Evolutionary conservation across 306 rosid species (phyloP).

Genomic region (Vachellia collinsii): DNA sequence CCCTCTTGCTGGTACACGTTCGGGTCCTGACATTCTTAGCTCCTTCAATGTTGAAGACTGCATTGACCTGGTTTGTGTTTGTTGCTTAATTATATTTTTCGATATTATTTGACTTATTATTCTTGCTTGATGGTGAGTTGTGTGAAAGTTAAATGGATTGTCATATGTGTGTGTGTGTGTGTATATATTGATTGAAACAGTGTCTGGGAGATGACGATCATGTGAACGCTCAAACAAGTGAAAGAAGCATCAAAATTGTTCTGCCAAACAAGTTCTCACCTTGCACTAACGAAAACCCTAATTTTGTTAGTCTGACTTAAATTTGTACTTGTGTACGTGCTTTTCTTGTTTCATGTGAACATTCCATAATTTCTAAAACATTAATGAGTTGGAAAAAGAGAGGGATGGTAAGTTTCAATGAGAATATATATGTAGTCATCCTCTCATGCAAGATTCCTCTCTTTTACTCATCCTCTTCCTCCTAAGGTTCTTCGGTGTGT

Average conservation of each 20-base stretch:
- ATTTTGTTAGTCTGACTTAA: constrained; percentile 16
- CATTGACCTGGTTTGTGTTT: constrained; percentile 39
- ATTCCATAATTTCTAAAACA: background rate
- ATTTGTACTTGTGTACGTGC: too few relatives aligned
- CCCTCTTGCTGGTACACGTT: background rate
- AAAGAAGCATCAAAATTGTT: background rate
- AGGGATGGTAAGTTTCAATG: too few relatives aligned
- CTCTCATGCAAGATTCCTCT: too few relatives aligned
- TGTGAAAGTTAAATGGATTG: background rate
- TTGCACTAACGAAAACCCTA: background rate
- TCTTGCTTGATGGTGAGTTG: background rate
- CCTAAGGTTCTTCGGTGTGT: too few relatives aligned
- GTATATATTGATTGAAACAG: constrained; percentile 2
- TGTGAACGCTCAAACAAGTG: background rate
- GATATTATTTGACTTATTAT: background rate
- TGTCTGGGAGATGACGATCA: background rate
- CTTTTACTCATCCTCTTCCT: too few relatives aligned
- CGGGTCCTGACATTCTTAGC: background rate
- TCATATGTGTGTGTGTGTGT: background rate
- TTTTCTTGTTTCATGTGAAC: background rate
- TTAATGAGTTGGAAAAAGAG: background rate
- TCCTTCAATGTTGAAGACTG: constrained; percentile 2
- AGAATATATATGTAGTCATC: too few relatives aligned
- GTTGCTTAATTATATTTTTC: background rate
- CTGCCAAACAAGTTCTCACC: background rate